Conservation (phyloP, 345 rosid genomes). For the Abelmoschus esculentus region DNA sequence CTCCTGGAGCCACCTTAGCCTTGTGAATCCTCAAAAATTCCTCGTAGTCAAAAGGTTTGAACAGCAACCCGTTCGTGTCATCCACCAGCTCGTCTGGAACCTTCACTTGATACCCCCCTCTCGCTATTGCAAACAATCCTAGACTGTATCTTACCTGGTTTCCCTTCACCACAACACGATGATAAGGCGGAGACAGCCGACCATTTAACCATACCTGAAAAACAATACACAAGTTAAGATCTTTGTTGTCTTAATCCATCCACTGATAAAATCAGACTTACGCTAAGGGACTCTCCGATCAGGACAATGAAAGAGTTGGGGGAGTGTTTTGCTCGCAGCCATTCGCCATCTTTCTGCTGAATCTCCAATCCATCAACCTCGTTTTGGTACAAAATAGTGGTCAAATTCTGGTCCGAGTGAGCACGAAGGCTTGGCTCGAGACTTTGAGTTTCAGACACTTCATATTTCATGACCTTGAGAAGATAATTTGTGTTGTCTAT, state of each 20-base stretch:
- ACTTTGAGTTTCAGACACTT: conserved; percentile 18
- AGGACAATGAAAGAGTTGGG: conserved; percentile 3
- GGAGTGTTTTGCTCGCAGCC: neutral
- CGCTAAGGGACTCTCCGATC: conserved; percentile 20
- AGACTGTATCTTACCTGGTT: neutral
- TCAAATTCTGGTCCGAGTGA: conserved; percentile 21
- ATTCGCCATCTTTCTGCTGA: neutral
- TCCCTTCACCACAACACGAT: conserved; percentile 13
- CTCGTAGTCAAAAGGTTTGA: neutral
- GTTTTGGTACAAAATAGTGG: neutral
- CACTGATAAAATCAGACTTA: conserved; percentile 13
- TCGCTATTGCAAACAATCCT: neutral
- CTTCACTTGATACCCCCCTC: neutral
- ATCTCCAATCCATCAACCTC: neutral
- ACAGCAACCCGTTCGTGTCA: conserved; percentile 10
- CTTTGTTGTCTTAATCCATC: too few relatives aligned
- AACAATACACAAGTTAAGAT: too few relatives aligned
- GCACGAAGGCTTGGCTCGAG: conserved; percentile 28
- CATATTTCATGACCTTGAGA: conserved; percentile 20
- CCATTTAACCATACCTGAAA: too few relatives aligned
- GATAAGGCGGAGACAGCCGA: too few relatives aligned
- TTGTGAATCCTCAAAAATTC: conserved; percentile 23
- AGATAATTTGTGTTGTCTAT: neutral
- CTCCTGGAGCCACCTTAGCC: conserved; percentile 37
- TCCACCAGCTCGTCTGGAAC: conserved; percentile 20